Evolutionary conservation across 148 eudicot species (phyloP).

Genomic region (Drosera capensis): DNA sequence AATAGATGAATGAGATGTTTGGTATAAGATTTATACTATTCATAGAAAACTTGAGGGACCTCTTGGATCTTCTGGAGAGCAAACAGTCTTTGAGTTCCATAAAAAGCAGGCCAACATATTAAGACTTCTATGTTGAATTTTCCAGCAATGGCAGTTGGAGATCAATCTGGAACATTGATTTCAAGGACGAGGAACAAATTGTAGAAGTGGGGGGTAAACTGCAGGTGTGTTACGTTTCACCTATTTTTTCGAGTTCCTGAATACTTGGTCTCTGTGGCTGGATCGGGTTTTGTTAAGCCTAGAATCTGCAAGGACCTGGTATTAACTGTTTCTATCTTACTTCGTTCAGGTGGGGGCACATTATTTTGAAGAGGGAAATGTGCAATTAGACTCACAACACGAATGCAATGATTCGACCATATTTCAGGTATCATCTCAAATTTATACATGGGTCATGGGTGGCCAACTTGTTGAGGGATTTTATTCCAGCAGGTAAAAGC

Average conservation of each 20-base stretch:
- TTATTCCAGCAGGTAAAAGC: not conserved
- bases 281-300: not conserved
- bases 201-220: conserved; percentile 72
- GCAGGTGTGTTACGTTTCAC: conserved; percentile 35
- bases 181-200: conserved; percentile 64
- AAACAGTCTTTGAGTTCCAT: not conserved
- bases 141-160: conserved; percentile 94
- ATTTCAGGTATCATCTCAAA: conserved; percentile 51
- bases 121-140: conserved; percentile 7
- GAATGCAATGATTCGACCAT: conserved; percentile 82
- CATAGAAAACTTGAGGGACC: no score
- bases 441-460: not conserved
- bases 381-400: conserved; percentile 87
- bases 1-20: no score
- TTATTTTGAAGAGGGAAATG: conserved; percentile 98
- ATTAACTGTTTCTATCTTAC: conserved; percentile 1
- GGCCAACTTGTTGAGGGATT: not conserved
- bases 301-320: not conserved
- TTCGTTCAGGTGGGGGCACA: conserved; percentile 77
- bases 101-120: not conserved
- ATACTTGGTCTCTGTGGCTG: not conserved
- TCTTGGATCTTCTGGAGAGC: not conserved
- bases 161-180: conserved; percentile 75
- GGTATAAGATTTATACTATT: no score
- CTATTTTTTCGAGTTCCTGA: not conserved